Base-by-base conservation (phyloP, 176 grass and related monocot genomes). In the Oryza longistaminata region DNA sequence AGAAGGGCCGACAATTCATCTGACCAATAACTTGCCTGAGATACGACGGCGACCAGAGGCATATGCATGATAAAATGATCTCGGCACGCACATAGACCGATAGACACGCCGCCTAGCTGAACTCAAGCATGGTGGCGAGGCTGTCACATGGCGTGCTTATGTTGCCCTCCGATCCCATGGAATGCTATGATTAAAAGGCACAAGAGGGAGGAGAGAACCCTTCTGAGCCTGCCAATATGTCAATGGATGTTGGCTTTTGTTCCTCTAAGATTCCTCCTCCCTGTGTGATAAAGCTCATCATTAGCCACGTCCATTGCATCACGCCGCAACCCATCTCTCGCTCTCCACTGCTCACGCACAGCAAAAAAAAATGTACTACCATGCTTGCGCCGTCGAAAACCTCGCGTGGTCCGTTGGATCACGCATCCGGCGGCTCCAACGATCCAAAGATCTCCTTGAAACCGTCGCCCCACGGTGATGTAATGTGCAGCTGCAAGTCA, bases 281-380 rank as follows among this genome's bases (percentile, higher is more conserved):
- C 39, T 86, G 74, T 15, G 70, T 40, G 88, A 78, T 87, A 90
- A 95, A 88, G 88, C 75, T 90, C 93, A 92, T 92, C 73, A 88
- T 80, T 79, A 85, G 86, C n/a, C 68, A 21, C 85, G 21, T 21
- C n/a, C 58, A 24, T 24, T 85, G 81, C 92, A 85, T 87, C 84
- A 86, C 82, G 71, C 61, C 27, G 12, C 60, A 67, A 67, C 70
- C 82, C 77, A 76, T 40, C 66, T 55, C 67, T 68, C 13, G 69
- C 64, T 46, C 19, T 8, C 2, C 9, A 9, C 21, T 43, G 33
- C 21, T 73, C 73, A 53, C 43, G 15, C 72, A 21, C 72, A 31
- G 10, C 43, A 15, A 35, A 35, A 35, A 35, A 35, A 35, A 31
- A 31, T 31, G 29, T 35, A 4, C 0, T 35, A 7, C 40, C 7